Evolutionary conservation across 2,329 filamentous ascomycete species (phyloP).

Genomic region (Fonsecaea monophora): DNA sequence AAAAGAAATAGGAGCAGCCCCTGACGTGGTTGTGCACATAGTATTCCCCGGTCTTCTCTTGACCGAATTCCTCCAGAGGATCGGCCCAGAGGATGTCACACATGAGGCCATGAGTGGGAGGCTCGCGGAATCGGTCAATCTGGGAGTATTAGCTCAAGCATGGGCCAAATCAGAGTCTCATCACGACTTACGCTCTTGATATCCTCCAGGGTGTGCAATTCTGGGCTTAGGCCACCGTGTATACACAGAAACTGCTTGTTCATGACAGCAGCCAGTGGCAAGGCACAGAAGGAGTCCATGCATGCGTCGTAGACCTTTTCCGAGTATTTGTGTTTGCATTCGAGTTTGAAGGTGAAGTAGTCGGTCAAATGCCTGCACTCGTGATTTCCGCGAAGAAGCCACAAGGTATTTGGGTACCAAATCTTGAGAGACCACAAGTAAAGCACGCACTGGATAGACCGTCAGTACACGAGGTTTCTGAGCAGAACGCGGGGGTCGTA

Average conservation of each 20-base stretch:
- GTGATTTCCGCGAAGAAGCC: conserved; percentile 96
- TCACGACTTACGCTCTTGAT: conserved; percentile 74
- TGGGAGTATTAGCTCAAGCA: conserved; percentile 49
- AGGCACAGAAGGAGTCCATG: conserved; percentile 95
- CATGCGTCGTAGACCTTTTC: conserved; percentile 96
- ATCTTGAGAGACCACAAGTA: conserved; percentile 99
- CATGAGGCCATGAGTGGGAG: conserved; percentile 96
- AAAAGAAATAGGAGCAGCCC: conserved; percentile 99
- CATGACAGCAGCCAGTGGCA: conserved; percentile 96
- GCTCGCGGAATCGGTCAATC: conserved; percentile 98
- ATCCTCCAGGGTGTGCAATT: conserved; percentile 94
- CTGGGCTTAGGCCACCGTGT: conserved; percentile 93
- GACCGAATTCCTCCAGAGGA: conserved; percentile 95
- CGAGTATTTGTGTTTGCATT: conserved; percentile 99
- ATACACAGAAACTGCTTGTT: conserved; percentile 99
- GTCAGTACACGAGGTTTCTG: conserved; percentile 43
- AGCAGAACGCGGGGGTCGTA: conserved; percentile 43
- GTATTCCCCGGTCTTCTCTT: conserved; percentile 97
- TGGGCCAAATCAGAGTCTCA: not conserved
- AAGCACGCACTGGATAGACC: conserved; percentile 73
- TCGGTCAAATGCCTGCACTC: conserved; percentile 98
- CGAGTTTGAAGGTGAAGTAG: conserved; percentile 99
- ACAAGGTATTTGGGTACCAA: conserved; percentile 96
- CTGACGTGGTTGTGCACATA: conserved; percentile 98
- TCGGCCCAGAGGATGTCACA: conserved; percentile 99